A percentile compares a stretch with the other conserved stretches of the same genome.
These are phyloP conservation scores for Fusarium sp. DNA, from an alignment of 2,329 filamentous ascomycete genomes.

Conservation along the genomic window DNA sequence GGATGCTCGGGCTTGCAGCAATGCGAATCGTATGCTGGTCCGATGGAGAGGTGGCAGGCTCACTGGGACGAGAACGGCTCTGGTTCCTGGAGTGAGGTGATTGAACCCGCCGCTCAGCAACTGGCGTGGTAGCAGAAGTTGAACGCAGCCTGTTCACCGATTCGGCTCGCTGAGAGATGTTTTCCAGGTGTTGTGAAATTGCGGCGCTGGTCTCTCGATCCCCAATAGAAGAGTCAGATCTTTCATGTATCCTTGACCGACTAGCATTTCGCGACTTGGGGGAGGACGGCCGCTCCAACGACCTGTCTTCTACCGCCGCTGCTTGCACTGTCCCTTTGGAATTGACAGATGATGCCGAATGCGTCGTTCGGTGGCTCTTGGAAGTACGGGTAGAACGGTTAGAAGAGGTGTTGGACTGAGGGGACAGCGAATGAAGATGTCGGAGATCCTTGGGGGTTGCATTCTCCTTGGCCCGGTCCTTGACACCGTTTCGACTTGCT, in stretches of 20 bases:
- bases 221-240: slow-evolving; percentile 36
- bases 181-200: slow-evolving; percentile 40
- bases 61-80: background rate
- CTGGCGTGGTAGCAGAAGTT: background rate
- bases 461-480: background rate
- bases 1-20: slow-evolving; percentile 25
- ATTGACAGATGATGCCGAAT: slow-evolving; percentile 1
- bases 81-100: slow-evolving; percentile 4
- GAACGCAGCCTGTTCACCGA: slow-evolving; percentile 22
- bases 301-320: background rate
- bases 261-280: slow-evolving; percentile 54
- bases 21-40: slow-evolving; percentile 20
- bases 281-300: slow-evolving; percentile 41
- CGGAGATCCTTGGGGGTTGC: background rate
- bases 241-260: slow-evolving; percentile 36
- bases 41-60: background rate
- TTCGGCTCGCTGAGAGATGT: slow-evolving; percentile 41
- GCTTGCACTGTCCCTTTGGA: background rate
- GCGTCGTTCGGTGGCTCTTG: background rate
- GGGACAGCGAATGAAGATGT: slow-evolving; percentile 4
- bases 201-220: background rate
- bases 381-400: slow-evolving; percentile 9
- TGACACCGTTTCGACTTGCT: background rate
- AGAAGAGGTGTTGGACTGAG: slow-evolving; percentile 11
- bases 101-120: background rate